Base-by-base conservation (phyloP, 305 asterid genomes). In the Nicotiana rustica region DNA sequence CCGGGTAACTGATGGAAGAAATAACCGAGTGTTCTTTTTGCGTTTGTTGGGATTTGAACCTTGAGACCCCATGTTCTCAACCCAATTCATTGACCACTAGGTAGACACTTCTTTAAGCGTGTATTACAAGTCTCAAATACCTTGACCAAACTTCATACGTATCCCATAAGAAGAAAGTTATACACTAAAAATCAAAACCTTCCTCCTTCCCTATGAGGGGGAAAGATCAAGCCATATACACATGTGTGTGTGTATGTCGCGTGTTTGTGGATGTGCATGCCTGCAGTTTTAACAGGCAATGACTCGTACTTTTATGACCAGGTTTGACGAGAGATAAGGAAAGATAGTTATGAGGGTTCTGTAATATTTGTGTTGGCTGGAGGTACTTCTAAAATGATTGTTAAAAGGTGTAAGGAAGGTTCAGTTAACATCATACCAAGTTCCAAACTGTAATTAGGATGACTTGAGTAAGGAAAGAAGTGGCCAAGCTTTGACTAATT, bases 151-250 rank as follows among this genome's bases (percentile, higher is more conserved):
- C 66, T 75, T 29, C 47, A 76, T 6, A 44, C 5, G 6, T 3
- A 73, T 49, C 44, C 79, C 44, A 47, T 38, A 49, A 25, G 61
- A 73, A 49, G 62, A 49, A 73, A 73, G 62, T 19, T 71, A 21
- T 49, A 14, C 79, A 75, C 17, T 75, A 76, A 52, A 55, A 73
- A 55, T 15, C 44, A 49, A 71, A 21, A 71, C 0, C 79, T 71
- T 71, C 79, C 21, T 33, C 21, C 7, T 73, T 59, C 59, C n/a
- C 0, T 55, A 55, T 4, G 59, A 55, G 59, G 0, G 6, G 59
- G 15, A 59, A 17, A n/a, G 19, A 56, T 56, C 61, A 56, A 56
- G 52, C 12, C 52, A 55, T 1, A 13, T 52, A 52, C 57, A 52
- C 57, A 47, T 0, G 5, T 35, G 36, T 35, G 36, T 35, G 38